phyloP scores from a whole-genome alignment of 805 yeast species.

The Starmerella roubikii region DNA sequence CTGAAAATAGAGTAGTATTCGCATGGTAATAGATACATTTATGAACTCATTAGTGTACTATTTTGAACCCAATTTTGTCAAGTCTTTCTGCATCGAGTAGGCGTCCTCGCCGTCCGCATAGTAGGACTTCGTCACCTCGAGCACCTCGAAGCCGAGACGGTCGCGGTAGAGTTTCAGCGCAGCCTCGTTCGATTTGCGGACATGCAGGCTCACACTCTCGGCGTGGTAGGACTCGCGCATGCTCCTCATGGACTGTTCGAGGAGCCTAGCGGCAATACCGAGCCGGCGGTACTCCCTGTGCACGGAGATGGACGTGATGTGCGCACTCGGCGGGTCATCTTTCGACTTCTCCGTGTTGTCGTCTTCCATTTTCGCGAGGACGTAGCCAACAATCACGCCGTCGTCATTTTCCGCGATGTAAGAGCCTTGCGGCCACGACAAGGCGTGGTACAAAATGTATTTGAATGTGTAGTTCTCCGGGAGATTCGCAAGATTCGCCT shows the following conservation, averaged over 20 bases:
- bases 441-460: slow-evolving; percentile 83
- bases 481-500: slow-evolving; percentile 76
- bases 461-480: slow-evolving; percentile 91
- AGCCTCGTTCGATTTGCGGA: slow-evolving; percentile 83
- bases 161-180: slow-evolving; percentile 85
- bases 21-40: no score
- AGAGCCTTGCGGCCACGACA: slow-evolving; percentile 96
- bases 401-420: slow-evolving; percentile 73
- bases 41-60: no score
- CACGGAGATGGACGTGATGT: slow-evolving; percentile 83
- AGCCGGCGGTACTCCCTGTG: slow-evolving; percentile 90
- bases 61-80: not conserved
- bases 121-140: slow-evolving; percentile 71
- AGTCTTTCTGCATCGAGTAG: slow-evolving; percentile 68
- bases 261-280: slow-evolving; percentile 87
- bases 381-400: slow-evolving; percentile 86
- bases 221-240: slow-evolving; percentile 72
- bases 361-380: slow-evolving; percentile 91
- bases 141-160: slow-evolving; percentile 69
- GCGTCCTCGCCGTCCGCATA: slow-evolving; percentile 98
- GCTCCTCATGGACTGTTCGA: slow-evolving; percentile 61
- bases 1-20: no score
- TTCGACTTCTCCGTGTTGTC: slow-evolving; percentile 31
- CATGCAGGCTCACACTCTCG: slow-evolving; percentile 78
- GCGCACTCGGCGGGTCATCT: slow-evolving; percentile 52